Base-by-base conservation (phyloP, 768 basidiomycete species). In the Psilocybe cyanescens region DNA sequence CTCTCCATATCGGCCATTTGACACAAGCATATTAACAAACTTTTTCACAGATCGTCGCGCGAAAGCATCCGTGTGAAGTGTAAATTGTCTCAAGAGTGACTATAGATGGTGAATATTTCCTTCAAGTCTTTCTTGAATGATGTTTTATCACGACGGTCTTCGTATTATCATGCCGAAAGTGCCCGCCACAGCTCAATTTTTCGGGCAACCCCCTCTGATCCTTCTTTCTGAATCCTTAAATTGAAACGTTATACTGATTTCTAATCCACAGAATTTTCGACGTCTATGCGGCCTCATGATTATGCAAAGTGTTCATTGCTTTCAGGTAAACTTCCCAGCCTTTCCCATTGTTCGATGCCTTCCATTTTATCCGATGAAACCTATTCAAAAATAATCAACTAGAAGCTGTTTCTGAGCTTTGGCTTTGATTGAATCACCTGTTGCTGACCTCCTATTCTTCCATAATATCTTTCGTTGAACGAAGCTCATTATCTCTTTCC, bases 111-210 rank as follows among this genome's bases (percentile, higher is more conserved):
- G 68, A 78, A 80, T 79, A 53, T 37, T 3, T 55, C 39, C 57
- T 56, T 56, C 33, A 41, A 54, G 41, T 39, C 49, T 33, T 60
- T 48, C 59, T 71, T 62, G 17, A 58, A 86, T 88, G 89, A 91
- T 91, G 89, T 74, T 84, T 77, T 81, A 86, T 87, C 90, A 92
- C 91, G 91, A 93, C 91, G 91, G 91, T 93, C 91, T 92, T 91
- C 91, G 91, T 92, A 93, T 69, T 59, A 74, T 72, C 66, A 60
- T 92, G 90, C 88, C 91, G 91, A 93, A 93, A 90, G 72, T 85
- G 91, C 91, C 91, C 91, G 91, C 88, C 88, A 91, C 87, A 93
- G 91, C 91, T 93, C 91, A 92, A 81, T 69, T 70, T 48, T 74
- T 86, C 89, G 91, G 91, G 90, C 90, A 89, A 79, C 86, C 90